Evolutionary conservation across 164 flowering plant genomes (phyloP), one percentile per base, ranked within the genome.

Genomic region (Tinospora cordifolia): DNA sequence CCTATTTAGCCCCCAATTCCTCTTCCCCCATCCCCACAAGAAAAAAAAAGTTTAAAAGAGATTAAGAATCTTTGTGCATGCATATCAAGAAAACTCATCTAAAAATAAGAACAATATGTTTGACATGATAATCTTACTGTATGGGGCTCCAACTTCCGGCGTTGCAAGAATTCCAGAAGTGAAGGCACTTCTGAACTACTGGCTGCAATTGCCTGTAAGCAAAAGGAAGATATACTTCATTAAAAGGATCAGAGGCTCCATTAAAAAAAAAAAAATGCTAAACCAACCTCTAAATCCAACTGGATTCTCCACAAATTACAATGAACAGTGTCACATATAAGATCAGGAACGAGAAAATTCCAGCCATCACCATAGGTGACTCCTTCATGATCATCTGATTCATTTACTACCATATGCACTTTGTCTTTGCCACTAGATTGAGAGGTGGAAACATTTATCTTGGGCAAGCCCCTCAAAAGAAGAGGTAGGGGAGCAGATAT

Each of bases 401-500:
- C 73, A 65, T 76, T 71, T 67, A 74, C 72, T 69, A 83, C 87
- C 69, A 80, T 71, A 72, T 75, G 77, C 51, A 78, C 83, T 54
- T 69, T 54, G 69, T 78, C 84, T 65, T 69, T 75, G 68, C 72
- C 66, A 69, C 64, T 62, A 24, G 79, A 68, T 68, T 77, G 80
- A 69, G 87, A 80, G 27, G 81, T 68, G 39, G 85, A 76, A 72
- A 72, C 34, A 60, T 60, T 73, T 17, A 83, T 74, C 75, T 83
- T 78, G 9, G 86, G 86, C 13, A 75, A 72, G 71, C 90, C 89
- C 81, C 93, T 89, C 79, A 86, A 67, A 51, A 88, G 69, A 34
- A 95, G 80, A 46, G 99, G 99, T 77, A 95, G 99, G 38, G 99
- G 99, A 69, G 99, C 99, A 78, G 99, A 92, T 74, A 95, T 85